Evolutionary conservation across 495 filamentous ascomycete species (phyloP), one percentile per base, ranked within the genome.

Genomic region (Penicillium odoratum): DNA sequence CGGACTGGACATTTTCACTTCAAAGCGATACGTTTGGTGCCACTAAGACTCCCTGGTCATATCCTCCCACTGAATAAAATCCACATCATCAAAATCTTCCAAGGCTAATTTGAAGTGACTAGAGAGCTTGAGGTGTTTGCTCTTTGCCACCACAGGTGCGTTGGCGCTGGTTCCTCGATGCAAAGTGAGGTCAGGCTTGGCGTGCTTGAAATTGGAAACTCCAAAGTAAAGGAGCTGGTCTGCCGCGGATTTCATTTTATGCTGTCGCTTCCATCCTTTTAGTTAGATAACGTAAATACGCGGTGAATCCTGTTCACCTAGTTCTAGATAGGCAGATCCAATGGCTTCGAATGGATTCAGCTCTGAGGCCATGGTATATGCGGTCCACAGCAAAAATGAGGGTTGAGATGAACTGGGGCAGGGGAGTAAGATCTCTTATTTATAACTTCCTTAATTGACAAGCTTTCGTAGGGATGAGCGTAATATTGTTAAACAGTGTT

Each of bases 31-130:
- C 53, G 38, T 65, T 16, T 56, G 52, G 50, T 59, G 58, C 16
- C 51, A 7, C 10, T 43, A n/a, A 13, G 48, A 48, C 8, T 53
- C 48, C 10, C 42, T 59, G 30, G 53, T 58, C 57, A 70, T 66
- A 18, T 66, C 65, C 55, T 70, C 67, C 67, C 67, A 68, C 31
- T 58, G 50, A 2, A 60, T 47, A 25, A 34, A 53, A 38, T 29
- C 58, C 36, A 57, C 11, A 34, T 63, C 51, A 11, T 64, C 50
- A 1, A 62, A 56, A 11, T 68, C 56, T 5, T 63, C 67, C 0
- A 70, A 55, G 15, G 59, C 60, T 26, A 68, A 30, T 26, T 63
- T 68, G 49, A 50, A 62, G 21, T 60, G 26, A 18, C 55, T 31
- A 6, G 62, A 66, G 4, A 68, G 26, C 21, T 59, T 61, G 34